phyloP scores from a whole-genome alignment of 2,329 filamentous ascomycete species.

The Nemania serpens region DNA sequence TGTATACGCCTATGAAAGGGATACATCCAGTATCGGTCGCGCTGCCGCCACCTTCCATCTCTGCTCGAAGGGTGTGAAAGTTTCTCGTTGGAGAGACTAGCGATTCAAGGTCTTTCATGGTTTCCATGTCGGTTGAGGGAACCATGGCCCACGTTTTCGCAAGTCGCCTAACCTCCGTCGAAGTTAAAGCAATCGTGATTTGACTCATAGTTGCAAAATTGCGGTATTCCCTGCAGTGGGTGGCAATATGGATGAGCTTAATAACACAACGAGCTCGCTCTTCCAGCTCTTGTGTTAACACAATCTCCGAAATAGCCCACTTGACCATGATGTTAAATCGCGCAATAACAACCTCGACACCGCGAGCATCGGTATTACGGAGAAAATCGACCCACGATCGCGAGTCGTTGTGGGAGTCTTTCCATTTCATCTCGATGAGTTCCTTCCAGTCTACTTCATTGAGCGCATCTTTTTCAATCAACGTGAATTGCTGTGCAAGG shows the following conservation, averaged over 20 bases:
- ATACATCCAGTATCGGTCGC: conserved; percentile 72
- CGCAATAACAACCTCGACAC: conserved; percentile 82
- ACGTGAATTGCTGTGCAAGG: conserved; percentile 80
- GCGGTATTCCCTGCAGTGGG: conserved; percentile 73
- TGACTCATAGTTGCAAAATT: conserved; percentile 87
- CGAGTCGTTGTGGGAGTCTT: conserved; percentile 67
- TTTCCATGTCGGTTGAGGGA: conserved; percentile 66
- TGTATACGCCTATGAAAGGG: conserved; percentile 83
- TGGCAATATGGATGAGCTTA: conserved; percentile 82
- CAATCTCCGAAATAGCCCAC: conserved; percentile 80
- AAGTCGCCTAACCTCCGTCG: conserved; percentile 71
- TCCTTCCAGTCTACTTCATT: conserved; percentile 91
- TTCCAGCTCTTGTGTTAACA: conserved; percentile 72
- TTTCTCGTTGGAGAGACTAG: conserved; percentile 79
- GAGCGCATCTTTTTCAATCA: conserved; percentile 84
- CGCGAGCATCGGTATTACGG: conserved; percentile 70
- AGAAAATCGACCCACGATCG: conserved; percentile 84
- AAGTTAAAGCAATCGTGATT: conserved; percentile 76
- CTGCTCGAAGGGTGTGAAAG: conserved; percentile 74
- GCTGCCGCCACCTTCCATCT: conserved; percentile 72
- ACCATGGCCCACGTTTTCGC: conserved; percentile 73
- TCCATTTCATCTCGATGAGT: conserved; percentile 82
- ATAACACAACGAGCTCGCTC: conserved; percentile 78
- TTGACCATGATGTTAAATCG: conserved; percentile 89
- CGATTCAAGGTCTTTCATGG: conserved; percentile 69